Conservation (phyloP, 1,284 basidiomycete genomes). For the Rhizoctonia solani region DNA sequence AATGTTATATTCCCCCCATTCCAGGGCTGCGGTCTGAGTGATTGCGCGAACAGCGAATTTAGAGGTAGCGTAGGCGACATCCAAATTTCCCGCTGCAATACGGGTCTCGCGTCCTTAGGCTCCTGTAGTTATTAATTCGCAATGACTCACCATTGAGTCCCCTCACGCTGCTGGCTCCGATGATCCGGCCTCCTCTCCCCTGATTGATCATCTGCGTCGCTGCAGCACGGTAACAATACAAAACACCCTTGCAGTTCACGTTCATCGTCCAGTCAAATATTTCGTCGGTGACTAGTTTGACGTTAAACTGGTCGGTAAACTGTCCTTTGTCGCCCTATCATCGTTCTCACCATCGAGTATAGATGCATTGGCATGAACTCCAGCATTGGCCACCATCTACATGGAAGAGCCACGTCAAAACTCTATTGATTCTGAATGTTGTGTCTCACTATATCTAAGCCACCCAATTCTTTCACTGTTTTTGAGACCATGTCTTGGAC, state of each 20-base stretch:
- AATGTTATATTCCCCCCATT: conserved; percentile 39
- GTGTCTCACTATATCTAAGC: conserved; percentile 42
- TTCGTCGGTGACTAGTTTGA: conserved; percentile 3
- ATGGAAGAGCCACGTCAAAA: conserved; percentile 32
- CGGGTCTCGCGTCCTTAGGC: background rate
- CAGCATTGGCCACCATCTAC: conserved; percentile 41
- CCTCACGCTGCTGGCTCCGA: conserved; percentile 41
- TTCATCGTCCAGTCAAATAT: conserved; percentile 39
- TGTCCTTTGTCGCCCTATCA: background rate
- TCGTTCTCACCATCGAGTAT: background rate
- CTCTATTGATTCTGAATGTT: conserved; percentile 7
- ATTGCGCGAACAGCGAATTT: conserved; percentile 45
- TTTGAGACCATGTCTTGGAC: conserved; percentile 39
- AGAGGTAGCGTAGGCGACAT: conserved; percentile 38
- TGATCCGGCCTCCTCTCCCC: conserved; percentile 48
- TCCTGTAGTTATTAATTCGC: background rate
- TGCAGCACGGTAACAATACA: conserved; percentile 50
- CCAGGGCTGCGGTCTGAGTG: conserved; percentile 42
- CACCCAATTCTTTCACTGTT: conserved; percentile 38
- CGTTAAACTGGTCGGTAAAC: too few species aligned
- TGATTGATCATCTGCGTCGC: conserved; percentile 47
- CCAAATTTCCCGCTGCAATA: background rate
- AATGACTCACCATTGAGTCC: background rate
- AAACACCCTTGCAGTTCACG: conserved; percentile 47
- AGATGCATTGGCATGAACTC: conserved; percentile 37